Percentiles rank a stretch among this genome's conserved stretches.
Conservation (phyloP, 2,329 filamentous ascomycete genomes). For the Diplodia mutila region DNA sequence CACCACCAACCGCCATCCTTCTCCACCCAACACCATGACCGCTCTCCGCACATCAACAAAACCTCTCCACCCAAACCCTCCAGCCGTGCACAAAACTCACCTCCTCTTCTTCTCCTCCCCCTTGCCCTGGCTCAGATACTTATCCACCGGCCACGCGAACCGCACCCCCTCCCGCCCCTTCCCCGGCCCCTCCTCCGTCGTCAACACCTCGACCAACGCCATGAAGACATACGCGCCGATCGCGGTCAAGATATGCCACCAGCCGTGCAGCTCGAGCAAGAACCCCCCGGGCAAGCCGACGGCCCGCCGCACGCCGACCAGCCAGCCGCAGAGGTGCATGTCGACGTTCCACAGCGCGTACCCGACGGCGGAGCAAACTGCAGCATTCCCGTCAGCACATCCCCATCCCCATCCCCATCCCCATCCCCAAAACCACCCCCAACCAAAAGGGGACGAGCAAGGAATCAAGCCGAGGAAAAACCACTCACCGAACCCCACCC, state of each 20-base stretch:
- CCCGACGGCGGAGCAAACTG: conserved; percentile 45
- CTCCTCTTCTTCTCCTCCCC: neutral
- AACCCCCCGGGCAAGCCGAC: conserved; percentile 61
- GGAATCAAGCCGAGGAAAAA: neutral
- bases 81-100: neutral
- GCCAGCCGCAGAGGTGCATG: conserved; percentile 54
- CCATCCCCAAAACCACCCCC: too few relatives aligned
- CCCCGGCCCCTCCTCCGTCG: neutral
- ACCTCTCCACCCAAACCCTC: too few relatives aligned
- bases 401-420: neutral
- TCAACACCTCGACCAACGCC: conserved; percentile 42
- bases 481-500: conserved; percentile 36
- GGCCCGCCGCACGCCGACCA: conserved; percentile 50
- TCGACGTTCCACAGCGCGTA: conserved; percentile 64
- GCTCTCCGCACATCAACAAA: too few relatives aligned
- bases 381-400: conserved; percentile 34
- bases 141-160: conserved; percentile 13
- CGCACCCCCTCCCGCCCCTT: neutral
- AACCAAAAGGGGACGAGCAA: neutral
- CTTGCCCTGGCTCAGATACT: neutral
- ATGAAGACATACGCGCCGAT: conserved; percentile 53
- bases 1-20: too few relatives aligned
- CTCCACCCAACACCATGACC: too few relatives aligned
- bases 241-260: conserved; percentile 67
- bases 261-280: conserved; percentile 63